phyloP scores from a whole-genome alignment of 2,329 filamentous ascomycete species.

The Ascochyta pisi region DNA sequence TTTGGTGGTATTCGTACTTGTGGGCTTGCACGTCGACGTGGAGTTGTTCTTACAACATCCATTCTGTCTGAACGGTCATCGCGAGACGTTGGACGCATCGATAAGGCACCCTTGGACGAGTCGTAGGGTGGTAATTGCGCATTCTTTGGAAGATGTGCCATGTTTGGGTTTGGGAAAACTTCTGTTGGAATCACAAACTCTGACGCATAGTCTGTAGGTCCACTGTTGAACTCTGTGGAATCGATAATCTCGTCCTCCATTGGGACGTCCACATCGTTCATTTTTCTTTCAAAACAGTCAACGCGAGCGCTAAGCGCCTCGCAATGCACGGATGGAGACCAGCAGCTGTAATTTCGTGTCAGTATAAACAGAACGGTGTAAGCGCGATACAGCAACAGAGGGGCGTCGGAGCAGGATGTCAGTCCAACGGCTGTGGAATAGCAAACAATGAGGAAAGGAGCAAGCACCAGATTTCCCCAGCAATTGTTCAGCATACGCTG shows the following conservation, averaged over 20 bases:
- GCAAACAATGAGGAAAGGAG: background rate
- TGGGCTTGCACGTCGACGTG: conserved; percentile 26
- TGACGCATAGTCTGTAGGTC: conserved; percentile 19
- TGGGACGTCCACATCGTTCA: conserved; percentile 39
- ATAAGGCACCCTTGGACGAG: conserved; percentile 20
- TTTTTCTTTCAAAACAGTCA: conserved; percentile 19
- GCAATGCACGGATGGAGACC: conserved; percentile 19
- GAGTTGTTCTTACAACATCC: conserved; percentile 25
- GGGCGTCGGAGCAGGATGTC: background rate
- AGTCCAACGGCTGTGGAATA: background rate
- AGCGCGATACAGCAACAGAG: background rate
- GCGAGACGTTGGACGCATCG: conserved; percentile 12
- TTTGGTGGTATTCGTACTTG: conserved; percentile 41
- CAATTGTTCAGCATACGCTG: background rate
- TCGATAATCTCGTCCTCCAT: conserved; percentile 43
- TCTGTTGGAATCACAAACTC: conserved; percentile 41
- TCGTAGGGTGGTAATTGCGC: conserved; percentile 40
- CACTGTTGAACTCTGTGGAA: conserved; percentile 44
- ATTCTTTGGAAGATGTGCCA: conserved; percentile 24
- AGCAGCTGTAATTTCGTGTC: conserved; percentile 12
- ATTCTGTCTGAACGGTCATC: conserved; percentile 32
- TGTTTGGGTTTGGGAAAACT: conserved; percentile 29
- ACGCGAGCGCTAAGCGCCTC: conserved; percentile 27
- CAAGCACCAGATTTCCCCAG: background rate
- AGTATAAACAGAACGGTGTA: background rate